Conservation (phyloP, 2,329 filamentous ascomycete genomes). For the Penicillium aurantiogriseum region DNA sequence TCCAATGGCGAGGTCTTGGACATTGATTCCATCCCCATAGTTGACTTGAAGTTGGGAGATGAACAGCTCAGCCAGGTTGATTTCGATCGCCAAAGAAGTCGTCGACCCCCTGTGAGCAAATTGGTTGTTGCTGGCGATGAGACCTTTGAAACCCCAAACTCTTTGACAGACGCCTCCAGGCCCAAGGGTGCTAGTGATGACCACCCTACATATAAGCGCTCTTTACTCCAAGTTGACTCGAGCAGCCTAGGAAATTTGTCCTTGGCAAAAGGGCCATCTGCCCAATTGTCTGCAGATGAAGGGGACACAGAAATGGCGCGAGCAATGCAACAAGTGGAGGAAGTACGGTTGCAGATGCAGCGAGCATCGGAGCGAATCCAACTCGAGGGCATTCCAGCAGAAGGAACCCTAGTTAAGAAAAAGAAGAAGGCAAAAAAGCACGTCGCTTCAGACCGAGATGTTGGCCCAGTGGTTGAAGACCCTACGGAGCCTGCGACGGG, state of each 20-base stretch:
- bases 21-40: conserved; percentile 92
- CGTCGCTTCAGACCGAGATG: neutral
- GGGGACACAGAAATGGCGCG: conserved; percentile 87
- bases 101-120: conserved; percentile 52
- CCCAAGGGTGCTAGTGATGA: conserved; percentile 24
- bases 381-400: conserved; percentile 49
- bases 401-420: conserved; percentile 57
- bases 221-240: conserved; percentile 80
- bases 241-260: conserved; percentile 73
- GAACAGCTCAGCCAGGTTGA: conserved; percentile 24
- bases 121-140: conserved; percentile 73
- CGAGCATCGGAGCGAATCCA: conserved; percentile 48
- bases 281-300: conserved; percentile 49
- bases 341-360: conserved; percentile 79
- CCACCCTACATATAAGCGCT: conserved; percentile 54
- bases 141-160: conserved; percentile 56
- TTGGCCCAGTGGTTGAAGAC: neutral
- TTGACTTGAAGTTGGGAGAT: conserved; percentile 78
- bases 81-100: conserved; percentile 32
- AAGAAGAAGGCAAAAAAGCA: conserved; percentile 41
- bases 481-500: neutral
- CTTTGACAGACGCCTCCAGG: conserved; percentile 44
- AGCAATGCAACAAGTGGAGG: conserved; percentile 86
- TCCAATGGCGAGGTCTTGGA: conserved; percentile 78
- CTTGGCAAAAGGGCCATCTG: conserved; percentile 56